These are phyloP conservation scores for Xylaria polymorpha DNA, from an alignment of 2,329 filamentous ascomycete species.

Conservation along the genomic window DNA sequence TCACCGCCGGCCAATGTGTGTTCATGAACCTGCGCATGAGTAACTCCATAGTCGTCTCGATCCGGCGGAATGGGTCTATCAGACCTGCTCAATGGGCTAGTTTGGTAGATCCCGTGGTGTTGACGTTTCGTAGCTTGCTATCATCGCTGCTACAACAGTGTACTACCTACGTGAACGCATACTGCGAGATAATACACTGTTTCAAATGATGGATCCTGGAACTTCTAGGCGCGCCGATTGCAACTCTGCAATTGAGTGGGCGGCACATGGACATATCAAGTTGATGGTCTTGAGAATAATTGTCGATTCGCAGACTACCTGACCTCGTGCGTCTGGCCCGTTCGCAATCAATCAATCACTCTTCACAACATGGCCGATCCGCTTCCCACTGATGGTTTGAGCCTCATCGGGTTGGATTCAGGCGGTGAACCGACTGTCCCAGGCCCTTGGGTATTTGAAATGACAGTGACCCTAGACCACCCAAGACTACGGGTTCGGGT, in stretches of 20 bases:
- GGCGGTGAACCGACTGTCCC: conserved; percentile 34
- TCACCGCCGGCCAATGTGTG: conserved; percentile 29
- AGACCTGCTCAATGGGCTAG: not conserved
- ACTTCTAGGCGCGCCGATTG: conserved; percentile 12
- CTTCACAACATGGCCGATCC: not conserved
- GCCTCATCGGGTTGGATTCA: conserved; percentile 18
- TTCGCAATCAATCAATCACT: conserved; percentile 5
- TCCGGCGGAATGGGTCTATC: not conserved
- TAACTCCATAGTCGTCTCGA: conserved; percentile 6
- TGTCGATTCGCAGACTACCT: conserved; percentile 1
- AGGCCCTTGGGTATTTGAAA: conserved; percentile 38
- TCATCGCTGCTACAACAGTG: conserved; percentile 10
- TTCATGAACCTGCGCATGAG: not conserved
- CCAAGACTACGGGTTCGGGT: conserved; percentile 36
- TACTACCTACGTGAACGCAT: conserved; percentile 9
- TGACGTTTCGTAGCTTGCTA: not conserved
- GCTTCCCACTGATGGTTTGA: conserved; percentile 10
- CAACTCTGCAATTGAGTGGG: conserved; percentile 4
- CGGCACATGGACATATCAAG: not conserved
- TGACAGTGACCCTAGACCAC: conserved; percentile 32
- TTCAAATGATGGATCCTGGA: conserved; percentile 14
- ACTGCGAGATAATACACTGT: conserved; percentile 13
- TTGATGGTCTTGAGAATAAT: not conserved
- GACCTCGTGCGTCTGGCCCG: not conserved
- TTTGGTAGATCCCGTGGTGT: not conserved